A percentile compares a stretch with the other conserved stretches of the same genome.
phyloP scores from a whole-genome alignment of 106 monocot genomes.

The Allium fistulosum region DNA sequence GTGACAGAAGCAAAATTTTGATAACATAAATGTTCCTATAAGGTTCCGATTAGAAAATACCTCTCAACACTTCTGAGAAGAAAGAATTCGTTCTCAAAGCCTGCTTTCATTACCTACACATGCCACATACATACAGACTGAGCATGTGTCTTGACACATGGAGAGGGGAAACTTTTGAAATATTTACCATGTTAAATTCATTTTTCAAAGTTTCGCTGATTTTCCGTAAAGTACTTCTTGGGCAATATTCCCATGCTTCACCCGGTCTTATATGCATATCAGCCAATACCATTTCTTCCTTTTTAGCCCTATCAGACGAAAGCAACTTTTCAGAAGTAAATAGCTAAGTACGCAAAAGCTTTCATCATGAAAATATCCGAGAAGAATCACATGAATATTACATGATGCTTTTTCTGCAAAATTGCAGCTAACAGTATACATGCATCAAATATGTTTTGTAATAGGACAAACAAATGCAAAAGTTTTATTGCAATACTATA shows the following conservation, averaged over 20 bases:
- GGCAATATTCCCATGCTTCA: constrained; percentile 97
- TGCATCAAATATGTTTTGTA: too few relatives aligned
- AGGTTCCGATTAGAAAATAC: constrained; percentile 16
- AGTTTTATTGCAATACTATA: too few relatives aligned
- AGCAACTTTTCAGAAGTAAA: background rate
- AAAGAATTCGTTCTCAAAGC: constrained; percentile 95
- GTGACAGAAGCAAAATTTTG: too few relatives aligned
- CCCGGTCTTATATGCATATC: constrained; percentile 86
- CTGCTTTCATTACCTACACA: constrained; percentile 79
- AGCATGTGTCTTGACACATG: background rate
- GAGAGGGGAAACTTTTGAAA: background rate
- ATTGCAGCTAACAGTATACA: too few relatives aligned
- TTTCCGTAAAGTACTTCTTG: constrained; percentile 59
- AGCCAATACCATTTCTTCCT: constrained; percentile 91
- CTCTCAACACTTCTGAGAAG: constrained; percentile 49
- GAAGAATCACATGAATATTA: too few relatives aligned
- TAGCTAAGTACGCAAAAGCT: too few relatives aligned
- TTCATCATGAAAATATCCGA: too few relatives aligned
- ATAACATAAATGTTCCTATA: background rate
- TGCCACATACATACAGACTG: background rate
- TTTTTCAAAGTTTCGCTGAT: constrained; percentile 58
- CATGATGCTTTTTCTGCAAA: too few relatives aligned
- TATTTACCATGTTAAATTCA: constrained; percentile 76
- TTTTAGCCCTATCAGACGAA: constrained; percentile 39
- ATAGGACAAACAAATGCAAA: too few relatives aligned